Conservation (phyloP, 2,329 filamentous ascomycete genomes). For the Neonectria coccinea region DNA sequence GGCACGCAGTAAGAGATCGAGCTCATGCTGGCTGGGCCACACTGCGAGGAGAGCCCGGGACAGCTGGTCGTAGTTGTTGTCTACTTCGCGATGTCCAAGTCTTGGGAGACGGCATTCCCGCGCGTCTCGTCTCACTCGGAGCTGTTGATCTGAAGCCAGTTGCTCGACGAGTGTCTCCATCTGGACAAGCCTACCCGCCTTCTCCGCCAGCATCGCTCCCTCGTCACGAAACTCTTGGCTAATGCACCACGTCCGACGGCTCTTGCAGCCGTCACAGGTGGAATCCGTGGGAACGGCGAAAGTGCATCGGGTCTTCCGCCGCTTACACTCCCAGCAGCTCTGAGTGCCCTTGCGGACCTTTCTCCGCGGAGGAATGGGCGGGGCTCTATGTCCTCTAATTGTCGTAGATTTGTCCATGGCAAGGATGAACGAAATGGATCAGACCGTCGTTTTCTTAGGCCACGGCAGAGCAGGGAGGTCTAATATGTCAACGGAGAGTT, state of each 20-base stretch:
- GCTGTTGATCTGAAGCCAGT: no score
- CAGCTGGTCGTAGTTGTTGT: not conserved
- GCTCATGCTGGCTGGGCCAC: not conserved
- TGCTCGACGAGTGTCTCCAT: constrained; percentile 18
- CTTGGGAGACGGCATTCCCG: not conserved
- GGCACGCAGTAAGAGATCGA: not conserved
- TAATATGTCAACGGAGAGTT: not conserved
- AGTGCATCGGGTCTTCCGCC: constrained; percentile 28
- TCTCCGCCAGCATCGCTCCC: constrained; percentile 2
- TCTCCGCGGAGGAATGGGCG: not conserved
- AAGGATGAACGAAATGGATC: not conserved
- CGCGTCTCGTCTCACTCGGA: not conserved
- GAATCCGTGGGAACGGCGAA: constrained; percentile 10
- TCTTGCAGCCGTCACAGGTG: constrained; percentile 18
- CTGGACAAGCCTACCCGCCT: constrained; percentile 18
- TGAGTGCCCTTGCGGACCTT: constrained; percentile 31
- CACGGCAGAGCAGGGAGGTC: not conserved
- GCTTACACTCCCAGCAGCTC: constrained; percentile 32
- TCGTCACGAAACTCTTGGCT: constrained; percentile 25
- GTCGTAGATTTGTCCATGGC: not conserved
- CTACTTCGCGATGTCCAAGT: not conserved
- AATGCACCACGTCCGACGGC: constrained; percentile 20
- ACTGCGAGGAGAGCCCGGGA: not conserved
- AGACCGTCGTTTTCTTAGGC: not conserved
- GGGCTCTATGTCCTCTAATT: not conserved